A percentile compares a stretch with the other conserved stretches of the same genome.
Evolutionary conservation across 2,329 filamentous ascomycete species (phyloP).

Genomic region (Byssochlamys sp.): DNA sequence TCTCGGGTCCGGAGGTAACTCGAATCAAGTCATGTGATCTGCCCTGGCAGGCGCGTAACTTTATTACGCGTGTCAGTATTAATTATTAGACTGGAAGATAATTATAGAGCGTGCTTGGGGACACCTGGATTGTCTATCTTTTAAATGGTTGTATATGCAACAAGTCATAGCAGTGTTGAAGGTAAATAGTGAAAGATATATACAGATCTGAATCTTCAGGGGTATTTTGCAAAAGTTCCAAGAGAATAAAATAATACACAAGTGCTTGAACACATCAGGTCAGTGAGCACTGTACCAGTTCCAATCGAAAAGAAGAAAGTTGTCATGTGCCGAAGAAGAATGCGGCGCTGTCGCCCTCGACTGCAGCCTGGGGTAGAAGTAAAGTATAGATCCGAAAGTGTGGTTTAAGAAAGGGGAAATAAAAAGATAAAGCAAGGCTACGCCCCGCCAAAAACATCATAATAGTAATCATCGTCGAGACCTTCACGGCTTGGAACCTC

Average conservation of each 20-base stretch:
- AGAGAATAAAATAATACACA: not conserved
- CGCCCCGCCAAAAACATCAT: slow-evolving; percentile 54
- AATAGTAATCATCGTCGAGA: slow-evolving; percentile 87
- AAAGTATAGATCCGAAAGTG: not conserved
- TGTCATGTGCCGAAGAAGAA: not conserved
- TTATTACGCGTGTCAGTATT: too few species aligned
- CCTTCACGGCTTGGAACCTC: slow-evolving; percentile 73
- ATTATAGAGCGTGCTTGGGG: not conserved
- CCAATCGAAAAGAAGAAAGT: not conserved
- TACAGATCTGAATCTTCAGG: slow-evolving; percentile 3
- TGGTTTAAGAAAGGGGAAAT: not conserved
- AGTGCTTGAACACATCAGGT: not conserved
- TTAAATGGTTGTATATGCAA: not conserved
- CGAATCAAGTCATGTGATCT: not conserved
- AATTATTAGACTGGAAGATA: too few species aligned
- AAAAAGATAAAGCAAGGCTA: slow-evolving; percentile 8
- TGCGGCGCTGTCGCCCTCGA: not conserved
- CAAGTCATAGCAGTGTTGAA: not conserved
- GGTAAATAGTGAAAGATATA: not conserved
- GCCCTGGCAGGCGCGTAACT: not conserved
- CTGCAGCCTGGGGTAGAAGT: not conserved
- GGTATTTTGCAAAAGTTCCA: slow-evolving; percentile 7
- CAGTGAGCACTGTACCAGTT: not conserved
- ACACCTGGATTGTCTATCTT: not conserved
- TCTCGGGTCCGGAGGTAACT: not conserved